Percentiles rank a stretch among this genome's conserved stretches.
phyloP scores from a whole-genome alignment of 2,329 filamentous ascomycete genomes.

The Aspergillus fischeri region DNA sequence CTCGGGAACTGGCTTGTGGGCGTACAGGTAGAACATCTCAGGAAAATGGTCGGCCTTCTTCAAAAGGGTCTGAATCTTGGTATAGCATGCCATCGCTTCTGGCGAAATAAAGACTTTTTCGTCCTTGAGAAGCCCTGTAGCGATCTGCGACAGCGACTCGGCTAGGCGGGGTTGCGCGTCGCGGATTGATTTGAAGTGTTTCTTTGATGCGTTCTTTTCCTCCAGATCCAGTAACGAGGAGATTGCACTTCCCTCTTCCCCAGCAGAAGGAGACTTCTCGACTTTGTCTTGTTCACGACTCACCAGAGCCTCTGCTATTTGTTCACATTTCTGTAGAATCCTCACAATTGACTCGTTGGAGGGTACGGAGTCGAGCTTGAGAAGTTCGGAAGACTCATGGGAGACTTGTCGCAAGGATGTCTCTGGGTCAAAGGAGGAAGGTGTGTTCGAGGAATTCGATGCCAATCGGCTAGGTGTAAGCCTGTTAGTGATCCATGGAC shows the following conservation, averaged over 20 bases:
- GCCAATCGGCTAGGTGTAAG: conserved; percentile 13
- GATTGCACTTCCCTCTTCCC: conserved; percentile 33
- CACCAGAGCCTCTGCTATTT: conserved; percentile 29
- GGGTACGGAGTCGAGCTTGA: conserved; percentile 27
- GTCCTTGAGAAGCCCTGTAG: conserved; percentile 68
- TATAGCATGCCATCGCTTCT: conserved; percentile 67
- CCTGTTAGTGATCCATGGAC: conserved; percentile 2
- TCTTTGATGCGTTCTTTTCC: conserved; percentile 30
- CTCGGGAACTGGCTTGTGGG: conserved; percentile 70
- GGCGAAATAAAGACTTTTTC: conserved; percentile 77
- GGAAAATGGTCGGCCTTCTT: conserved; percentile 72
- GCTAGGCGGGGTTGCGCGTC: conserved; percentile 35
- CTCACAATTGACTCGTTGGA: conserved; percentile 31
- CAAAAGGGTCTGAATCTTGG: conserved; percentile 70
- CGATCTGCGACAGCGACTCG: conserved; percentile 49
- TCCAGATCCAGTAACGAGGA: conserved; percentile 41
- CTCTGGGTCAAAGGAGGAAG: conserved; percentile 12
- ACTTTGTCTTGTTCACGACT: conserved; percentile 21
- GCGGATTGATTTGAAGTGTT: conserved; percentile 20
- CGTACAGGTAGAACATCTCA: conserved; percentile 74
- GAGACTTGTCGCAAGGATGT: conserved; percentile 28
- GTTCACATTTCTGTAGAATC: conserved; percentile 33
- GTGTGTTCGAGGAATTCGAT: conserved; percentile 12
- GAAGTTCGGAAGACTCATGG: conserved; percentile 26
- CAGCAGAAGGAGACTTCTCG: conserved; percentile 8